Percentiles rank a stretch among this genome's conserved stretches.
Evolutionary conservation across 192 early-diverging fungal genomes (phyloP).

Genomic region (Umbelopsis isabellina): DNA sequence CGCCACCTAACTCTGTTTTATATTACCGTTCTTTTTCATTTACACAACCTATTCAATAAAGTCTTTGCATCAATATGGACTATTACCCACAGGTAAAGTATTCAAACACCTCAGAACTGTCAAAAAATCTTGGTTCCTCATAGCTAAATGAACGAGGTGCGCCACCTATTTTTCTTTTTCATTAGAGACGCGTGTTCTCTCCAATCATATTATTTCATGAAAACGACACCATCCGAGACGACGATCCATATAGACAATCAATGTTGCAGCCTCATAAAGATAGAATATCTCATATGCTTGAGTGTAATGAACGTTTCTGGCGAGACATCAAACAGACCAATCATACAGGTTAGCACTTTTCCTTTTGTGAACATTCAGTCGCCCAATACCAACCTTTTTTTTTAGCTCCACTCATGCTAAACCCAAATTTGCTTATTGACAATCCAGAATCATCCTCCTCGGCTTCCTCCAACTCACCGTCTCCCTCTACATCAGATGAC

Average conservation of each 20-base stretch:
- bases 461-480: conserved; percentile 11
- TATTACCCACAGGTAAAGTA: neutral
- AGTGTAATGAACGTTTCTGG: conserved; percentile 28
- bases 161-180: neutral
- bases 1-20: neutral
- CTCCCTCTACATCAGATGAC: conserved; percentile 10
- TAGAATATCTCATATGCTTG: conserved; percentile 28
- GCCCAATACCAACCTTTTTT: neutral
- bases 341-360: conserved; percentile 2
- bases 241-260: neutral
- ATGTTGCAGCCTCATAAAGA: conserved; percentile 28
- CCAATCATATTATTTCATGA: conserved; percentile 42
- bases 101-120: neutral
- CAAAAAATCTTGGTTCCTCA: neutral
- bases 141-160: neutral
- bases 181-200: conserved; percentile 35
- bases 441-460: conserved; percentile 10
- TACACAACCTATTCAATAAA: neutral
- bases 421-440: neutral
- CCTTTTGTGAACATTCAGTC: neutral
- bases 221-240: neutral
- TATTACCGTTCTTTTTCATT: neutral
- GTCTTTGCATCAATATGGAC: neutral
- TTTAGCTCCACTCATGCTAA: conserved; percentile 11
- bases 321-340: conserved; percentile 25